Evolutionary conservation across 1,284 basidiomycete species (phyloP).

Genomic region (Fomitopsis schrenkii): DNA sequence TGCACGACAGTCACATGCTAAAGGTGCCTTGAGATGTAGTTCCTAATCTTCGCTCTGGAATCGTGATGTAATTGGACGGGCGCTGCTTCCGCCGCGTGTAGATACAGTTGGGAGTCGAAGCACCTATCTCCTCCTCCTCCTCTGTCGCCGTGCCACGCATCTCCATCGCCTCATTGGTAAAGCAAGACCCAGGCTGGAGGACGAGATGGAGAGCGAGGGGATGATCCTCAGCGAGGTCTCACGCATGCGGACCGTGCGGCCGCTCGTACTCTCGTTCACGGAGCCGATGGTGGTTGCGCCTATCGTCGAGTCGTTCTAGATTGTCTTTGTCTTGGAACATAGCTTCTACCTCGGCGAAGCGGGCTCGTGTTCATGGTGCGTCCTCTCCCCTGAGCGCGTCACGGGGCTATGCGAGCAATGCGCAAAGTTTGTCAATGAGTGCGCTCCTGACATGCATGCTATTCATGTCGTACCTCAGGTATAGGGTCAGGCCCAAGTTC

Average conservation of each 20-base stretch:
- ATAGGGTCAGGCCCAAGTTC: slow-evolving; percentile 15
- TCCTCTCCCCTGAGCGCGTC: too few species aligned
- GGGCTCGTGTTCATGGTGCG: slow-evolving; percentile 42
- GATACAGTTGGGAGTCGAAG: too few species aligned
- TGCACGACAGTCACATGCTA: too few species aligned
- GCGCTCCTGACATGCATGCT: slow-evolving; percentile 17
- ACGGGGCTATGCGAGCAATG: not conserved
- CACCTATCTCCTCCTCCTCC: too few species aligned
- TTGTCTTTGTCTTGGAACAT: slow-evolving; percentile 32
- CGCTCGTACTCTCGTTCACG: slow-evolving; percentile 33
- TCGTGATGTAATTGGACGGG: too few species aligned
- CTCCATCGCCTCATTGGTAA: slow-evolving; percentile 27
- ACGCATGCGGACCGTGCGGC: slow-evolving; percentile 31
- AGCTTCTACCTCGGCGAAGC: slow-evolving; percentile 31
- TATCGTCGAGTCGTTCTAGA: slow-evolving; percentile 30
- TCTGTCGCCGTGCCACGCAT: slow-evolving; percentile 30
- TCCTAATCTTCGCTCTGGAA: too few species aligned
- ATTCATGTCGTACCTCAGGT: slow-evolving; percentile 15
- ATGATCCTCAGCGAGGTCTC: slow-evolving; percentile 19
- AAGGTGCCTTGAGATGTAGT: too few species aligned
- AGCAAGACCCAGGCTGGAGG: slow-evolving; percentile 18
- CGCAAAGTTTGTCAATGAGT: slow-evolving; percentile 14
- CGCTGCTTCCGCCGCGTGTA: too few species aligned
- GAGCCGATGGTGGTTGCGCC: slow-evolving; percentile 39
- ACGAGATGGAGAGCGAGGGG: slow-evolving; percentile 23